Conservation (phyloP, 805 yeast genomes). For the Ogataea haglerorum region DNA sequence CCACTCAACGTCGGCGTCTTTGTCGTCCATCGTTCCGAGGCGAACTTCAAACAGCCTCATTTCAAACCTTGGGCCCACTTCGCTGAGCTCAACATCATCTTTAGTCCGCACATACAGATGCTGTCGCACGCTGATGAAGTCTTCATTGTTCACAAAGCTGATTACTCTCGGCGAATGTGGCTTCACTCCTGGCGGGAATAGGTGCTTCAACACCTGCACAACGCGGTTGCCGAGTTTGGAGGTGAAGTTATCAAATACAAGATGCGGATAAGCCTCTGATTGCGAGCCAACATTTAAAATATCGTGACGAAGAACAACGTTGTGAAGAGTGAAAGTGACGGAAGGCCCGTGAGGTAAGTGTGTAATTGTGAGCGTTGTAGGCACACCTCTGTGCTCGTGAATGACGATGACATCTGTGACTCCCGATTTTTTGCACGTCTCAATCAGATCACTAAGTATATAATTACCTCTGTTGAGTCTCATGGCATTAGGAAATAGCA, state of each 20-base stretch:
- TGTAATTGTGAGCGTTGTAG: slow-evolving; percentile 85
- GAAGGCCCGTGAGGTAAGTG: slow-evolving; percentile 99
- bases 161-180: slow-evolving; percentile 87
- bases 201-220: slow-evolving; percentile 73
- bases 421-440: slow-evolving; percentile 72
- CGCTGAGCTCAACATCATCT: slow-evolving; percentile 87
- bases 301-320: slow-evolving; percentile 93
- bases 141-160: slow-evolving; percentile 86
- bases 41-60: slow-evolving; percentile 88
- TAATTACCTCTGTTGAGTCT: slow-evolving; percentile 93
- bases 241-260: slow-evolving; percentile 86
- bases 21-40: slow-evolving; percentile 88
- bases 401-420: slow-evolving; percentile 81
- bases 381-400: slow-evolving; percentile 98
- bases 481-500: slow-evolving; percentile 85
- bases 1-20: slow-evolving; percentile 99
- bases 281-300: slow-evolving; percentile 80
- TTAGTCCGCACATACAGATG: slow-evolving; percentile 89
- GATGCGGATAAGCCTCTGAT: slow-evolving; percentile 89
- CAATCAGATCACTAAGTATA: slow-evolving; percentile 77
- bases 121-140: slow-evolving; percentile 90
- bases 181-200: slow-evolving; percentile 97
- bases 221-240: slow-evolving; percentile 81
- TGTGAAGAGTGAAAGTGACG: slow-evolving; percentile 88
- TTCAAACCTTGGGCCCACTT: slow-evolving; percentile 98